Evolutionary conservation across 768 basidiomycete species (phyloP).

Genomic region (Lyophyllum decastes): DNA sequence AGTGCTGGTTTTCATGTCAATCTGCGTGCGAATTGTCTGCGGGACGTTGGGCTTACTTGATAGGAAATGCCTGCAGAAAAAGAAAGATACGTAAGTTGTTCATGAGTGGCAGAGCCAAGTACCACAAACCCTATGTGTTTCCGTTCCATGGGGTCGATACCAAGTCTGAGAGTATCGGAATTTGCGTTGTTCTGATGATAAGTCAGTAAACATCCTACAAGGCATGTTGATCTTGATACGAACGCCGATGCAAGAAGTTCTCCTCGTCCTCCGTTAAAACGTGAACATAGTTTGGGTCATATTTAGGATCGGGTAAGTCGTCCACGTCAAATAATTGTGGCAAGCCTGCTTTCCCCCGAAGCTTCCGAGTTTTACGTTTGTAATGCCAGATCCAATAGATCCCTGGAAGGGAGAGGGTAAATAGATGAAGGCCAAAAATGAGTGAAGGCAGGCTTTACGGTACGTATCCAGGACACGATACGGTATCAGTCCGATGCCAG

Average conservation of each 20-base stretch:
- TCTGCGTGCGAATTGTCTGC: background rate
- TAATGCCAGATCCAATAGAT: conserved; percentile 75
- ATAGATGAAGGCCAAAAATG: background rate
- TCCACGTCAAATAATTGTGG: conserved; percentile 73
- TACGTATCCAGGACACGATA: conserved; percentile 76
- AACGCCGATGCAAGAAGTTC: conserved; percentile 64
- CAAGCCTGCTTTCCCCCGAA: conserved; percentile 63
- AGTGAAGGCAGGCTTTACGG: conserved; percentile 41
- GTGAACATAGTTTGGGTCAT: conserved; percentile 70
- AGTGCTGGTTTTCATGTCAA: conserved; percentile 35
- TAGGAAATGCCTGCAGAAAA: conserved; percentile 61
- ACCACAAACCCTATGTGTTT: conserved; percentile 66
- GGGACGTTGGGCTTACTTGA: conserved; percentile 43
- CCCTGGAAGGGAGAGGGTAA: conserved; percentile 38
- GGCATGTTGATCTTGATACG: conserved; percentile 22
- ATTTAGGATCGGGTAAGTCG: conserved; percentile 78
- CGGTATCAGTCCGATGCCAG: conserved; percentile 80
- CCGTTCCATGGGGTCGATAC: conserved; percentile 85
- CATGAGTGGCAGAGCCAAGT: background rate
- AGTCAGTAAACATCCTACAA: background rate
- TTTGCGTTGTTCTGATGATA: conserved; percentile 58
- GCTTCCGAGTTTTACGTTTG: conserved; percentile 57
- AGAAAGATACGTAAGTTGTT: background rate
- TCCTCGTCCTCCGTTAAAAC: conserved; percentile 70
- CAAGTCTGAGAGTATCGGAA: conserved; percentile 77